Base-by-base conservation (phyloP, 1,139 yeast genomes). In the Kurtzmaniella quercitrusa region DNA sequence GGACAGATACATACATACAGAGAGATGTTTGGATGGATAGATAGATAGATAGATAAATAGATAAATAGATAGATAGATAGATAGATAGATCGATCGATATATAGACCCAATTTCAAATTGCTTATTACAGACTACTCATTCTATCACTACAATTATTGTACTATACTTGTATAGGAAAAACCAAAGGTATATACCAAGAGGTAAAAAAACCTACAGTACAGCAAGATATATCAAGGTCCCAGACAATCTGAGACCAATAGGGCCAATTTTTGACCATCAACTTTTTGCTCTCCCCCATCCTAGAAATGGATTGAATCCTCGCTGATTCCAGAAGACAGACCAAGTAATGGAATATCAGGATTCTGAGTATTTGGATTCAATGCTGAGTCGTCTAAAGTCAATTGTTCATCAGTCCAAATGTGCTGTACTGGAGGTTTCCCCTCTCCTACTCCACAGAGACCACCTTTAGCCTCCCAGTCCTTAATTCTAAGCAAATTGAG, bases 361-460 rank as follows among this genome's bases (percentile, higher is more conserved):
- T 82, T 77, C 48, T 70, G 50, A 25, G 83, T 89, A 53, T 84
- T 85, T 38, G 79, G 69, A 59, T 85, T 80, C 66, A 85, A 73
- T 57, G 81, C 85, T 8, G 66, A 60, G 55, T 84, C 82, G 25
- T 77, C 73, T 64, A 83, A 78, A 5, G 61, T 49, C 64, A 91
- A 75, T 64, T 88, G 95, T 48, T 77, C 79, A 46, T 83, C 85
- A 41, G 96, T 88, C 98, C 98, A 93, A 55, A 93, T 72, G 55
- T 78, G 81, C 46, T 71, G 65, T 44, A 77, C 76, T 23, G 74
- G 59, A 36, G 73, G 69, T 25, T 73, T 62, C 34, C 68, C 59
- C 40, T 68, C 77, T 49, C 96, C 96, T 53, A 90, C 95, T 47
- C 96, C 96, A 59, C 95, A 84, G 54, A 85, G 79, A 10, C 97